Percentiles rank a stretch among this genome's conserved stretches.
Conservation (phyloP, 495 filamentous ascomycete species). For the Pyronema omphalodes region DNA sequence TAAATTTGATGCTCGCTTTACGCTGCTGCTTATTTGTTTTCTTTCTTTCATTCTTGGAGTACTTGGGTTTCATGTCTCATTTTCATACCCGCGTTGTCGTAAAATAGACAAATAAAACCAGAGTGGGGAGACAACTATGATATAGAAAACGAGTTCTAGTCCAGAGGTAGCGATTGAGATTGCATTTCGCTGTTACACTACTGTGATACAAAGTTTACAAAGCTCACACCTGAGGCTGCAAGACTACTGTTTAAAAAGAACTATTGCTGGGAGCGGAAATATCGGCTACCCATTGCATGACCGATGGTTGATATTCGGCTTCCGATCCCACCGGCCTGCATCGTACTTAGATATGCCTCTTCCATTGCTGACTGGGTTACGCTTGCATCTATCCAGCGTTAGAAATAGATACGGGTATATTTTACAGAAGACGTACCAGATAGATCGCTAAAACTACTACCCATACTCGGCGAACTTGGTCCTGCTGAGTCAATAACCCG, state of each 20-base stretch:
- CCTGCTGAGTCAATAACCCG: constrained; percentile 10
- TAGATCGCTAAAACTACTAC: constrained; percentile 91
- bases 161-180: too few relatives aligned
- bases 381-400: constrained; percentile 47
- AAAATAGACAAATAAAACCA: neutral
- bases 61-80: neutral
- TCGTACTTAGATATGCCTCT: constrained; percentile 79
- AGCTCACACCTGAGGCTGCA: too few relatives aligned
- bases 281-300: constrained; percentile 29
- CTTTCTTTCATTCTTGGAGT: neutral
- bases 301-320: constrained; percentile 78
- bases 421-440: constrained; percentile 45
- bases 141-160: too few relatives aligned
- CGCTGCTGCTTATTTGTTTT: neutral
- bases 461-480: constrained; percentile 67
- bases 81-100: neutral
- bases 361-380: constrained; percentile 89
- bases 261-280: constrained; percentile 12
- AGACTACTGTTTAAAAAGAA: too few relatives aligned
- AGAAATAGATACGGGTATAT: neutral
- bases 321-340: constrained; percentile 62
- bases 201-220: too few relatives aligned
- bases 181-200: too few relatives aligned
- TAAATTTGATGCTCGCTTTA: neutral
- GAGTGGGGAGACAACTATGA: neutral